Evolutionary conservation across 495 filamentous ascomycete genomes (phyloP), one percentile per base, ranked within the genome.

Genomic region (Neurospora pannonica): DNA sequence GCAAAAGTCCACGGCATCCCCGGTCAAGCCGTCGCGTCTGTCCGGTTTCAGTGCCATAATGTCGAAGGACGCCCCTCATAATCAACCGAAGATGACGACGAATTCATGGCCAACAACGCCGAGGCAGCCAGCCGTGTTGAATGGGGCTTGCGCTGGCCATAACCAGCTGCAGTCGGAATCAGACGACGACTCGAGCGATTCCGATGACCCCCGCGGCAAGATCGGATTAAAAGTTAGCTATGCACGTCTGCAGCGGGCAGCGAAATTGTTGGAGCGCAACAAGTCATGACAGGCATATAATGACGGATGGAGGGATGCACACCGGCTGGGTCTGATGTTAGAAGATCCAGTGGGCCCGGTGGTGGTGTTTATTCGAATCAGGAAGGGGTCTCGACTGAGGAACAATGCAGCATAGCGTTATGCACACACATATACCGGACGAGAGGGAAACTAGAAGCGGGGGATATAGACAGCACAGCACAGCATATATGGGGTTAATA

Each of bases 181-280:
- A 17, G 48, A 72, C n/a, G 46, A 72, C 15, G 60, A 36, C 37
- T 36, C 42, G 13, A 76, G 48, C 37, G 75, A 79, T 40, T 78
- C 77, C 43, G 76, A 74, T 24, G 73, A 31, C 15, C 24, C 71
- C 11, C 73, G 69, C 13, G 71, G 31, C 19, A 74, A 70, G 17
- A 48, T 24, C 8, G 73, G 9, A 6, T 24, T 79, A 42, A 43
- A 74, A 4, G 71, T 74, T 60, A 75, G 77, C 31, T 72, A 74
- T 69, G 72, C 74, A 3, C 74, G 78, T 36, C 73, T 80, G 17
- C 76, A 74, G 54, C 74, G 78, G 39, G 78, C 78, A 5, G 74
- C 77, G 54, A 75, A 73, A 7, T 48, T 80, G 31, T 73, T 80
- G 5, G 76, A 78, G n/a, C 72, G 77, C 28, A 67, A 34, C 24